Base-by-base conservation (phyloP, 176 grass and related monocot genomes). In the Elaeis guineensis region DNA sequence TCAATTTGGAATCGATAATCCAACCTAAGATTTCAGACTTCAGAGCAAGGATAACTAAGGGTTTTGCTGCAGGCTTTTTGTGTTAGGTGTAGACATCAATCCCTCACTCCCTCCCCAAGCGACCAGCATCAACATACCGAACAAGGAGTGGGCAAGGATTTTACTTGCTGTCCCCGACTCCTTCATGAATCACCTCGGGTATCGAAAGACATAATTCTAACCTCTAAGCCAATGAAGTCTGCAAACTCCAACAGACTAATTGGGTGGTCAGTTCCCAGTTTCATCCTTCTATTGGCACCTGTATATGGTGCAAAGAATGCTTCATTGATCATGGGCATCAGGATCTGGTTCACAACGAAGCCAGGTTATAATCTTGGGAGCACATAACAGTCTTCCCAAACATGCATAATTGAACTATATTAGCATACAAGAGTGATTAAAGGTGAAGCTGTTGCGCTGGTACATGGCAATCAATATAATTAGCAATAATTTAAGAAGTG, bases 281-380 rank as follows among this genome's bases (percentile, higher is more conserved):
- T 97, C 87, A 97, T 97, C 52, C 87, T 81, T 15, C 72, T 73
- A 52, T 97, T 87, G 9, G 90, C 87, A 66, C 84, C 81, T 3
- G 87, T 91, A 49, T 89, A 80, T 61, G 90, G 67, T 5, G 92
- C 50, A 62, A 80, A 88, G 25, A 91, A 97, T 6, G 92, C 92
- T 50, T 97, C 92, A 23, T 91, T 91, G 14, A 97, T 89, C 84
- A 91, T 91, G 2, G 87, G 93, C 87, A 91, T 83, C 25, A 97
- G 75, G 57, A 97, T 89, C 39, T 86, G 81, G 66, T 97, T 97
- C 32, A 97, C 93, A 25, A 91, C 91, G 64, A 97, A 97, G 39
- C 84, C 93, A 19, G 87, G 93, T 39, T 19, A 51, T 73, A 91
- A 71, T 97, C 87, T 78, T 85, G 81, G 0, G 93, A 97, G 25